These are phyloP conservation scores for Phascolomyces articulosus DNA, from an alignment of 371 early-diverging fungal genomes.

Conservation along the genomic window DNA sequence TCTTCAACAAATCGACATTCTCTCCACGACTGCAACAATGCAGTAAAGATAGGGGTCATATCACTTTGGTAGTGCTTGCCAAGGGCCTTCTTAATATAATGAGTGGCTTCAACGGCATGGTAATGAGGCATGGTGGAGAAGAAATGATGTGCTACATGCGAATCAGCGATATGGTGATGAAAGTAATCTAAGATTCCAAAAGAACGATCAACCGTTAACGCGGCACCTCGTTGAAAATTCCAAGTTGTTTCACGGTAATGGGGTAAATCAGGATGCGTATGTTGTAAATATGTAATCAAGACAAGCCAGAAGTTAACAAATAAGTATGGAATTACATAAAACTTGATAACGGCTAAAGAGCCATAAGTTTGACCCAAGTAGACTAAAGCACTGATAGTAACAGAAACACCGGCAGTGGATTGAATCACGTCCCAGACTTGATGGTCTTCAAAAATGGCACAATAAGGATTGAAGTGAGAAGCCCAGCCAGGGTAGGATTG, in stretches of 20 bases:
- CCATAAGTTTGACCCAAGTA: constrained; percentile 58
- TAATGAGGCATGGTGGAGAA: constrained; percentile 93
- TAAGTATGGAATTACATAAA: constrained; percentile 83
- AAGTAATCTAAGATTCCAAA: constrained; percentile 82
- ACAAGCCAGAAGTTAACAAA: constrained; percentile 86
- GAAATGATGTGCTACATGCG: constrained; percentile 88
- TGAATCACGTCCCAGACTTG: constrained; percentile 64
- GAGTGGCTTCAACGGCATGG: constrained; percentile 84
- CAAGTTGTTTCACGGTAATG: constrained; percentile 78
- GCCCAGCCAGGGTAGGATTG: constrained; percentile 72
- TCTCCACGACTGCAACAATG: constrained; percentile 66
- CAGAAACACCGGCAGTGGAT: constrained; percentile 76
- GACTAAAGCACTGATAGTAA: constrained; percentile 54
- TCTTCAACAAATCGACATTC: constrained; percentile 87
- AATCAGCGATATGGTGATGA: constrained; percentile 82
- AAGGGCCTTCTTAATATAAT: constrained; percentile 69
- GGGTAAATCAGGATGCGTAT: constrained; percentile 82
- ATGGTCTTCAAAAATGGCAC: constrained; percentile 77
- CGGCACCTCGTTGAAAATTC: constrained; percentile 87
- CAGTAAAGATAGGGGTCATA: constrained; percentile 61
- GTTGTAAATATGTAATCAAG: constrained; percentile 87
- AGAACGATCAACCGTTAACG: constrained; percentile 83
- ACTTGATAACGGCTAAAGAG: constrained; percentile 65
- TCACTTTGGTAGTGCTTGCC: constrained; percentile 78
- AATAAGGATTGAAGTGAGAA: constrained; percentile 81